phyloP scores from a whole-genome alignment of 306 rosid genomes.

The Cucurbita pepo region DNA sequence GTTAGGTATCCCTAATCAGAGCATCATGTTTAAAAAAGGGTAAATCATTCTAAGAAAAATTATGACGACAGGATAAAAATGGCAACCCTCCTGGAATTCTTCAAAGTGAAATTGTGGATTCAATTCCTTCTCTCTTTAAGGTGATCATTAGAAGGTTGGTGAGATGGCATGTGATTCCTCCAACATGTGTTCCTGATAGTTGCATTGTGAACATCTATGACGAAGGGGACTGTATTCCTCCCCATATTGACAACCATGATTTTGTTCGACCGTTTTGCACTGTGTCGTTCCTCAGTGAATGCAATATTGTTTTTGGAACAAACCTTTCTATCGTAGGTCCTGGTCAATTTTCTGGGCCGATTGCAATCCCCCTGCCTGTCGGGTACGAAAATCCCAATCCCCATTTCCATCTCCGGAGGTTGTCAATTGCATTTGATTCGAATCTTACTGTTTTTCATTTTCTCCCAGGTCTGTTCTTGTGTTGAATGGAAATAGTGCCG shows the following conservation, averaged over 20 bases:
- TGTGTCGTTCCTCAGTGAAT: slow-evolving; percentile 85
- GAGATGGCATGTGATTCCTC: slow-evolving; percentile 84
- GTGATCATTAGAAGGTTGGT: slow-evolving; percentile 81
- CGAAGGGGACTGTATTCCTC: slow-evolving; percentile 95
- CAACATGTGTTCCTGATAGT: slow-evolving; percentile 82
- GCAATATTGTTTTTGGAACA: slow-evolving; percentile 68
- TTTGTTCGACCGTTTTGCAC: slow-evolving; percentile 95
- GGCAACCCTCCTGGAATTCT: slow-evolving; percentile 93
- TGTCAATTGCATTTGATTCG: not conserved
- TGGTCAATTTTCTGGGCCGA: slow-evolving; percentile 60
- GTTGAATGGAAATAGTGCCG: slow-evolving; percentile 82
- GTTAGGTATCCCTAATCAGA: not conserved
- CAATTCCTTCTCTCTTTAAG: slow-evolving; percentile 76
- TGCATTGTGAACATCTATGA: slow-evolving; percentile 91
- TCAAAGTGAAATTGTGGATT: slow-evolving; percentile 37
- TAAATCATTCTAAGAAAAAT: not conserved
- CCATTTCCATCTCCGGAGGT: not conserved
- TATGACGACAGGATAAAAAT: slow-evolving; percentile 57
- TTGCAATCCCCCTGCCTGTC: slow-evolving; percentile 50
- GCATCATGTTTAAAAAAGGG: not conserved
- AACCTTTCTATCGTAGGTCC: slow-evolving; percentile 44
- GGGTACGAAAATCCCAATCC: slow-evolving; percentile 39
- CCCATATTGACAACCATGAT: slow-evolving; percentile 90
- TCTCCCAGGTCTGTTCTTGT: slow-evolving; percentile 83
- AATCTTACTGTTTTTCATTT: not conserved